Percentiles rank a stretch among this genome's conserved stretches.
Conservation (phyloP, 148 eudicot species). For the Rhododendron griersonianum region DNA sequence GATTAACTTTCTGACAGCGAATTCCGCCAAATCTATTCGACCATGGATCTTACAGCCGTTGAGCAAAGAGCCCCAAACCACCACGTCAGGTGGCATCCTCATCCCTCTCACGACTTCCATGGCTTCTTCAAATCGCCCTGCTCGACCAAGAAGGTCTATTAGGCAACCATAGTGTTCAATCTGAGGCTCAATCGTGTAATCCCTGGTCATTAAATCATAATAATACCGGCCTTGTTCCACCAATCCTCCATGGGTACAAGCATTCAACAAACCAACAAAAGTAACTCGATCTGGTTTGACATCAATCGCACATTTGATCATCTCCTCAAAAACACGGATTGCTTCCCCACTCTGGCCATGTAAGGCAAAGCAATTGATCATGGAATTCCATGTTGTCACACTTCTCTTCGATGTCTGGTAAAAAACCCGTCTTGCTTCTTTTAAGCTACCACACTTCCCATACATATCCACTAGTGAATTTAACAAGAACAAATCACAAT, state of each 20-base stretch:
- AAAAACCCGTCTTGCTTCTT: slow-evolving; percentile 48
- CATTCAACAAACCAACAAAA: slow-evolving; percentile 64
- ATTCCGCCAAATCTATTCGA: slow-evolving; percentile 59
- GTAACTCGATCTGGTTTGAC: slow-evolving; percentile 61
- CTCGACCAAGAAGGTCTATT: slow-evolving; percentile 70
- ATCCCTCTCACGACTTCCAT: slow-evolving; percentile 47
- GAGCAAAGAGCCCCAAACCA: slow-evolving; percentile 74
- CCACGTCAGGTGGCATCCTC: slow-evolving; percentile 69
- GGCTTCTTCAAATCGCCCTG: slow-evolving; percentile 60
- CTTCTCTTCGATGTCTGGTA: slow-evolving; percentile 26
- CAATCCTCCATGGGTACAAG: slow-evolving; percentile 79
- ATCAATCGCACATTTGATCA: slow-evolving; percentile 27
- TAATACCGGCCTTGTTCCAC: slow-evolving; percentile 51
- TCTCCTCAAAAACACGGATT: slow-evolving; percentile 50
- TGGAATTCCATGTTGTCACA: slow-evolving; percentile 65
- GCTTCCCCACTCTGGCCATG: slow-evolving; percentile 56
- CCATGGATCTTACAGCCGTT: slow-evolving; percentile 70
- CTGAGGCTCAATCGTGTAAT: slow-evolving; percentile 52
- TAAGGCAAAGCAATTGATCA: slow-evolving; percentile 71
- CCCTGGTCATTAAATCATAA: slow-evolving; percentile 44
- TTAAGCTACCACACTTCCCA: slow-evolving; percentile 77
- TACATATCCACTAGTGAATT: slow-evolving; percentile 73
- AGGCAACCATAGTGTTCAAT: slow-evolving; percentile 77
- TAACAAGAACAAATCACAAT: slow-evolving; percentile 31
- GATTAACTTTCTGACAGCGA: slow-evolving; percentile 48